A percentile compares a stretch with the other conserved stretches of the same genome.
phyloP scores from a whole-genome alignment of 2,329 filamentous ascomycete genomes.

The Beauveria bassiana region DNA sequence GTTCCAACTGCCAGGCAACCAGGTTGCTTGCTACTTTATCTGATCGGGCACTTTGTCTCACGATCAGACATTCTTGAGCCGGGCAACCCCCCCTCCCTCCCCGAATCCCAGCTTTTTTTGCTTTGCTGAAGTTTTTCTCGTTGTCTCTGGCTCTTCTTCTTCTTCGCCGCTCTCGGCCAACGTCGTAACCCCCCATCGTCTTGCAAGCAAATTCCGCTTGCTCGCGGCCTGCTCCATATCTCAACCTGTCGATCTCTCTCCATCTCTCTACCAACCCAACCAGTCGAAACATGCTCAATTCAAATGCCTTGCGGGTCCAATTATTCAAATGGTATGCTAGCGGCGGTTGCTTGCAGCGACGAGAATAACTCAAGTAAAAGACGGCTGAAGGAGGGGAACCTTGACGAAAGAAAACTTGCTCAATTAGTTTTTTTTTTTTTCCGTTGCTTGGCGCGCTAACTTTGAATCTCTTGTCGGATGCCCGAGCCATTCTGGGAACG shows the following conservation, averaged over 20 bases:
- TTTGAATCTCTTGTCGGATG: not conserved
- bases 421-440: not conserved
- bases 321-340: not conserved
- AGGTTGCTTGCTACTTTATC: not conserved
- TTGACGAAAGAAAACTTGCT: conserved; percentile 3
- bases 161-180: too few relatives aligned
- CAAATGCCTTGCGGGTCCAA: not conserved
- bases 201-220: not conserved
- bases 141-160: too few relatives aligned
- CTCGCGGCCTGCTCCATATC: too few relatives aligned
- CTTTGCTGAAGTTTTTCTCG: too few relatives aligned
- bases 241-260: not conserved
- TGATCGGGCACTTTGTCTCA: not conserved
- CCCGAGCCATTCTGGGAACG: not conserved
- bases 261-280: not conserved
- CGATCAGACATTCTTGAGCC: not conserved
- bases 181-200: too few relatives aligned
- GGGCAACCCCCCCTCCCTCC: too few relatives aligned
- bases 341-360: not conserved
- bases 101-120: too few relatives aligned
- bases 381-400: not conserved
- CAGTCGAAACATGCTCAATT: conserved; percentile 9
- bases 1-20: too few relatives aligned
- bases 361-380: not conserved
- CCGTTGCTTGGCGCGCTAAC: not conserved